A percentile compares a stretch with the other conserved stretches of the same genome.
Conservation (phyloP, 805 yeast species). For the Myxozyma vanderwaltii region DNA sequence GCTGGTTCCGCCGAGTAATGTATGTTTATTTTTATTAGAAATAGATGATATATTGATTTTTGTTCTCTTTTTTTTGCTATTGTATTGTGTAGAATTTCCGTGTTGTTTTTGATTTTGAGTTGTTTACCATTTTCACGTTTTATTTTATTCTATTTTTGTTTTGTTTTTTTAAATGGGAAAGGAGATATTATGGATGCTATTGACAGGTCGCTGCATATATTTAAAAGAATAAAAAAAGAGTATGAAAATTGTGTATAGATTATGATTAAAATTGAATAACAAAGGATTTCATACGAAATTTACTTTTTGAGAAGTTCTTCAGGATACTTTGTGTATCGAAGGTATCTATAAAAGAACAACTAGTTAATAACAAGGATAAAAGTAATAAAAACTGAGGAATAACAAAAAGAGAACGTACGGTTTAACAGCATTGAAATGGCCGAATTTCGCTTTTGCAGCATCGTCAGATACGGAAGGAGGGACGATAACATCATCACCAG, state of each 20-base stretch:
- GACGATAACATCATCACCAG: slow-evolving; percentile 87
- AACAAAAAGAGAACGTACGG: slow-evolving; percentile 53
- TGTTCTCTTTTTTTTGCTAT: too few relatives aligned
- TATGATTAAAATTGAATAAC: too few relatives aligned
- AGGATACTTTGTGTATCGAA: slow-evolving; percentile 38
- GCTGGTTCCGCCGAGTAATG: slow-evolving; percentile 6
- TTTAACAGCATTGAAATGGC: slow-evolving; percentile 81
- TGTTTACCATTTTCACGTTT: too few relatives aligned
- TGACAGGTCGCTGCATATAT: neutral
- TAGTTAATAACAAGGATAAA: neutral
- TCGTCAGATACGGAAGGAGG: slow-evolving; percentile 83
- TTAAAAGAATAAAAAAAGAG: neutral
- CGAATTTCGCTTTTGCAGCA: slow-evolving; percentile 79
- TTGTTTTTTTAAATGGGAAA: too few relatives aligned
- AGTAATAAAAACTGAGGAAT: too few relatives aligned
- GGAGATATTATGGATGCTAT: too few relatives aligned
- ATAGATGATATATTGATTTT: too few relatives aligned
- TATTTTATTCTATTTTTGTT: too few relatives aligned
- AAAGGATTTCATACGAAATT: too few relatives aligned
- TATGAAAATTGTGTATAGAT: neutral
- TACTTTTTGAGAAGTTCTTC: slow-evolving; percentile 23
- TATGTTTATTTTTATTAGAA: too few relatives aligned
- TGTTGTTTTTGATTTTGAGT: too few relatives aligned
- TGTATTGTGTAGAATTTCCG: too few relatives aligned
- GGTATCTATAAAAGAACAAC: slow-evolving; percentile 7